Evolutionary conservation across 2,329 filamentous ascomycete genomes (phyloP), one percentile per base, ranked within the genome.

Genomic region (Rhinocladiella similis): DNA sequence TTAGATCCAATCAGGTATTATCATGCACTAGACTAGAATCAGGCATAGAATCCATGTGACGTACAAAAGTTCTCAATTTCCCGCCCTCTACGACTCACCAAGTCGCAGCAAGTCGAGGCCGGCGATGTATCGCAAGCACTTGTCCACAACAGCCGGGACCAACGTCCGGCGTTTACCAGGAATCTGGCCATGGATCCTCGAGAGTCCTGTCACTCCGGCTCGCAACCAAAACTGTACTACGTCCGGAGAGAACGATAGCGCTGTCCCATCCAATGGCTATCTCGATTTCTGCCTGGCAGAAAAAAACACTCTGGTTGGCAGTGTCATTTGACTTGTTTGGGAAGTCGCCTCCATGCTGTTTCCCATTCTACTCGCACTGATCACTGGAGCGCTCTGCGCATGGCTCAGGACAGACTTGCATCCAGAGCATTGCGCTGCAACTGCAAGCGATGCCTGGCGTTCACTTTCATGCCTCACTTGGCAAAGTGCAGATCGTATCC

Each of bases 401-500:
- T 46, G 43, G 9, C n/a, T 46, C 20, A 46, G 12, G 16, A 9
- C 42, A 27, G 3, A 45, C 42, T 20, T 45, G 43, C 43, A 20
- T 22, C 43, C 19, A 14, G 19, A 46, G 25, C 14, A 20, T 46
- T 12, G 43, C 41, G n/a, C 6, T 42, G 18, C 29, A 20, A 36
- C 18, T 5, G 18, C 27, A n/a, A 14, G 16, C 46, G 13, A 19
- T 39, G 18, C 35, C n/a, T 46, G n/a, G 13, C 36, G 16, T 14
- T 35, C 14, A 13, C 42, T 36, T 14, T 35, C 14, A 13, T 38
- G 29, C 46, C 60, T 77, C 88, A 99, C 84, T 99, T 99, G 57
- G 94, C 94, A 79, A 99, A 99, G 78, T 99, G 94, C 71, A 99
- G 81, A 73, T 99, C 94, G 72, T 97, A 99, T 63, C 90, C 89